A percentile compares a stretch with the other conserved stretches of the same genome.
Conservation (phyloP, 495 filamentous ascomycete genomes). For the Penicillium psychrofluorescens region DNA sequence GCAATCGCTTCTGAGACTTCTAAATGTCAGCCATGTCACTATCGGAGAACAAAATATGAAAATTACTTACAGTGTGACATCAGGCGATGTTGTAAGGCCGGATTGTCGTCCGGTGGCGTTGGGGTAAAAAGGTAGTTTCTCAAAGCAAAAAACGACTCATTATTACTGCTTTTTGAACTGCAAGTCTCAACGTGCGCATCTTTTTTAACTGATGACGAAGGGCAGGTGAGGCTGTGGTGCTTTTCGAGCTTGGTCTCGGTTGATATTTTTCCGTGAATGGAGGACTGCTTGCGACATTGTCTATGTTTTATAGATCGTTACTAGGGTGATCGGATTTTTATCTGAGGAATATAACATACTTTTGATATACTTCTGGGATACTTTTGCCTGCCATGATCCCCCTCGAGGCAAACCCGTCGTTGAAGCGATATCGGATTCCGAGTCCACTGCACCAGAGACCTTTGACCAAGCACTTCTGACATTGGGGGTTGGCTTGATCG, state of each 20-base stretch:
- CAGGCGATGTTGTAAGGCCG: not conserved
- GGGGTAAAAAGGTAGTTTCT: too few species aligned
- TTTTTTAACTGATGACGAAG: too few species aligned
- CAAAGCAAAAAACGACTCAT: too few species aligned
- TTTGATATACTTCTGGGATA: too few species aligned
- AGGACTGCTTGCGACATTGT: too few species aligned
- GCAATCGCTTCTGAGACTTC: conserved; percentile 8
- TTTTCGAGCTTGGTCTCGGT: too few species aligned
- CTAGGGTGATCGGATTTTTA: too few species aligned
- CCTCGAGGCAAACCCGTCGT: not conserved
- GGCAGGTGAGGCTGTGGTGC: too few species aligned
- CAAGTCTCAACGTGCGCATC: too few species aligned
- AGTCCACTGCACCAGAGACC: conserved; percentile 5
- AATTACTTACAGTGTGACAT: conserved; percentile 1
- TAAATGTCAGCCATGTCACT: not conserved
- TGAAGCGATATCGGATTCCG: conserved; percentile 3
- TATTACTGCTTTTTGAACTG: too few species aligned
- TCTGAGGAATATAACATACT: not conserved
- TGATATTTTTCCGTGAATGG: too few species aligned
- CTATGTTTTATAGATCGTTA: too few species aligned
- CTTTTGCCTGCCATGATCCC: not conserved
- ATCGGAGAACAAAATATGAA: not conserved
- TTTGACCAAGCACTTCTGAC: conserved; percentile 3
- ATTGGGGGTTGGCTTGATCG: conserved; percentile 2
- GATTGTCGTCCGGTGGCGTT: not conserved